Conservation (phyloP, 139 green algal genomes). For the Chlorella vulgaris region DNA sequence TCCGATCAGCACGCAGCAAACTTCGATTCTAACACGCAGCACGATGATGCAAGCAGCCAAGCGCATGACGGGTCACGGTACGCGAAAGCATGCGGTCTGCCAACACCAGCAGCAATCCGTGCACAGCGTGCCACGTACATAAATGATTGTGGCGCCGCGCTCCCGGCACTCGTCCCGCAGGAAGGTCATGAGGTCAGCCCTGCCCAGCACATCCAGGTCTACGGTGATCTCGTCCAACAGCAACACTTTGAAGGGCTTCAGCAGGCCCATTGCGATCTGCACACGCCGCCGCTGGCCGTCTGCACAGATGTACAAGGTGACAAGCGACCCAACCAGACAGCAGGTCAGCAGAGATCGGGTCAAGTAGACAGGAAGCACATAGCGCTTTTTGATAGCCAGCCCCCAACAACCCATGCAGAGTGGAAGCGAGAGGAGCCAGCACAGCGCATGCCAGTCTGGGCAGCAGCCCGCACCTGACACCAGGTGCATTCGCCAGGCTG, state of each 20-base stretch:
- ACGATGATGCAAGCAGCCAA: too few species aligned
- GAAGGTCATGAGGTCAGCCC: constrained; percentile 89
- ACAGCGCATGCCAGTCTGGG: too few species aligned
- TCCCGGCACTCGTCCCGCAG: constrained; percentile 79
- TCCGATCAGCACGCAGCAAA: too few species aligned
- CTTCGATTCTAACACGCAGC: too few species aligned
- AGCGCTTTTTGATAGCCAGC: too few species aligned
- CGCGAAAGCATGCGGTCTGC: too few species aligned
- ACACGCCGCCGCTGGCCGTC: constrained; percentile 92
- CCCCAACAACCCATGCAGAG: too few species aligned
- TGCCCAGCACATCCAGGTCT: constrained; percentile 96
- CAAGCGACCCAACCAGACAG: constrained; percentile 59
- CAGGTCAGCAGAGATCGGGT: too few species aligned
- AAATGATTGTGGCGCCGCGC: constrained; percentile 81
- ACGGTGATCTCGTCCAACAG: constrained; percentile 95
- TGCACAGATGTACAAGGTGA: background rate
- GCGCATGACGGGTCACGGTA: too few species aligned
- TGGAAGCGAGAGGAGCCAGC: too few species aligned
- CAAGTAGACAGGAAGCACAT: too few species aligned
- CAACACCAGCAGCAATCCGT: too few species aligned
- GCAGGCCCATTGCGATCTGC: constrained; percentile 90
- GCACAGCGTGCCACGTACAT: constrained; percentile 56
- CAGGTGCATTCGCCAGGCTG: constrained; percentile 78
- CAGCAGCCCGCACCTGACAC: constrained; percentile 72
- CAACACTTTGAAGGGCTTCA: constrained; percentile 88